A percentile compares a stretch with the other conserved stretches of the same genome.
phyloP scores from a whole-genome alignment of 1,139 yeast species.

The Saccharomycopsis hybrid region DNA sequence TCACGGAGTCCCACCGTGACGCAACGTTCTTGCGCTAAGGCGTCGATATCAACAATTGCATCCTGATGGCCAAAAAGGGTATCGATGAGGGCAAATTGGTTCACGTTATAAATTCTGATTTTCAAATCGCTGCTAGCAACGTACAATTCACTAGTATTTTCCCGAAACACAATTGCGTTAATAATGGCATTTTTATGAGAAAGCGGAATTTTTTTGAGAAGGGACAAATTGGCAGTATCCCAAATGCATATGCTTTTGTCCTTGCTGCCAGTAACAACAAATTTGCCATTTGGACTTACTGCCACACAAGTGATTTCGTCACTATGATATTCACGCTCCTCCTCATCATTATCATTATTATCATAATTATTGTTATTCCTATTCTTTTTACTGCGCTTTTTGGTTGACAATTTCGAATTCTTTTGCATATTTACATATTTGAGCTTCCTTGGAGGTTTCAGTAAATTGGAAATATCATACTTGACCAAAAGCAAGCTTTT shows the following conservation, averaged over 20 bases:
- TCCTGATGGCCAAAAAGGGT: constrained; percentile 95
- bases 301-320: constrained; percentile 76
- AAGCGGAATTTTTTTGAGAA: constrained; percentile 17
- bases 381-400: not conserved
- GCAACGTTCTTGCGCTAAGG: constrained; percentile 82
- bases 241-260: constrained; percentile 79
- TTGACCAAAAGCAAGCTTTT: constrained; percentile 78
- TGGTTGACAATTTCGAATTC: not conserved
- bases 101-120: constrained; percentile 79
- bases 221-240: constrained; percentile 28
- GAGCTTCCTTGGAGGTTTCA: constrained; percentile 51
- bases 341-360: constrained; percentile 25
- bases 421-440: constrained; percentile 29
- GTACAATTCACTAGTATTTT: constrained; percentile 77
- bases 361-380: too few relatives aligned
- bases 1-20: constrained; percentile 94
- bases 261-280: constrained; percentile 83
- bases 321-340: constrained; percentile 57
- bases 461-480: constrained; percentile 54
- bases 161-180: constrained; percentile 40
- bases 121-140: constrained; percentile 92
- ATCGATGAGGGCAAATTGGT: constrained; percentile 84
- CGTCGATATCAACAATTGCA: constrained; percentile 69
- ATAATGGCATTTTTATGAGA: constrained; percentile 15
- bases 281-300: constrained; percentile 81